phyloP scores from a whole-genome alignment of 2,329 filamentous ascomycete genomes.

The Fusarium bulbicola region DNA sequence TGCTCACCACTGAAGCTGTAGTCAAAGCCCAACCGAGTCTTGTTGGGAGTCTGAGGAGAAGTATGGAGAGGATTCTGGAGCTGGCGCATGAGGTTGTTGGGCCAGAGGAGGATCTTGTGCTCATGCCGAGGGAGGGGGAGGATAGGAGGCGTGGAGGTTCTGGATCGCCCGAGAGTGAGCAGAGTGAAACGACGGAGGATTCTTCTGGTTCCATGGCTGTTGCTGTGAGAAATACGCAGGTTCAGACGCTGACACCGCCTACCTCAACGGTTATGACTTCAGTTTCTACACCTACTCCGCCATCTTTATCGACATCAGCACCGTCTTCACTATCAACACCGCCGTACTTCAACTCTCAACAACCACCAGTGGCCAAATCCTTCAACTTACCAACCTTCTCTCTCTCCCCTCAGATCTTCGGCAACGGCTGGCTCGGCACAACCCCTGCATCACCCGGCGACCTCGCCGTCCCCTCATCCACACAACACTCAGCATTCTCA shows the following conservation, averaged over 20 bases:
- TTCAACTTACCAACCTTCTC: slow-evolving; percentile 7
- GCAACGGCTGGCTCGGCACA: slow-evolving; percentile 37
- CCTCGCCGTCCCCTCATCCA: not conserved
- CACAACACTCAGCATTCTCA: slow-evolving; percentile 29
- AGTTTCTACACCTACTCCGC: not conserved
- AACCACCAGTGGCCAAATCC: slow-evolving; percentile 6
- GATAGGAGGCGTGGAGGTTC: not conserved
- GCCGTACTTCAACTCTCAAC: not conserved
- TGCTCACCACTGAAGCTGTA: slow-evolving; percentile 40
- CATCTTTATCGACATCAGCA: not conserved
- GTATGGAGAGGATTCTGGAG: slow-evolving; percentile 36
- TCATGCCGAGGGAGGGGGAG: slow-evolving; percentile 2
- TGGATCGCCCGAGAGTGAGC: slow-evolving; percentile 13
- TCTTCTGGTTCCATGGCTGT: slow-evolving; percentile 9
- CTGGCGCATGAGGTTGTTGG: slow-evolving; percentile 42
- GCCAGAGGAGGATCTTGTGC: slow-evolving; percentile 32
- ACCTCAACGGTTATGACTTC: not conserved
- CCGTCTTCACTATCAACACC: slow-evolving; percentile 3
- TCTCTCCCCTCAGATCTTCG: slow-evolving; percentile 36
- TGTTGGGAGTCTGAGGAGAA: slow-evolving; percentile 28
- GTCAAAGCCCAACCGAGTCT: slow-evolving; percentile 32
- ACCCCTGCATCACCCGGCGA: slow-evolving; percentile 22
- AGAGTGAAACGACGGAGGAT: slow-evolving; percentile 14
- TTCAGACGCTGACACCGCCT: not conserved
- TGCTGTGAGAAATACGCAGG: not conserved